Evolutionary conservation across 139 green algal genomes (phyloP), one percentile per base, ranked within the genome.

Genomic region (Pedinophyceae sp.): DNA sequence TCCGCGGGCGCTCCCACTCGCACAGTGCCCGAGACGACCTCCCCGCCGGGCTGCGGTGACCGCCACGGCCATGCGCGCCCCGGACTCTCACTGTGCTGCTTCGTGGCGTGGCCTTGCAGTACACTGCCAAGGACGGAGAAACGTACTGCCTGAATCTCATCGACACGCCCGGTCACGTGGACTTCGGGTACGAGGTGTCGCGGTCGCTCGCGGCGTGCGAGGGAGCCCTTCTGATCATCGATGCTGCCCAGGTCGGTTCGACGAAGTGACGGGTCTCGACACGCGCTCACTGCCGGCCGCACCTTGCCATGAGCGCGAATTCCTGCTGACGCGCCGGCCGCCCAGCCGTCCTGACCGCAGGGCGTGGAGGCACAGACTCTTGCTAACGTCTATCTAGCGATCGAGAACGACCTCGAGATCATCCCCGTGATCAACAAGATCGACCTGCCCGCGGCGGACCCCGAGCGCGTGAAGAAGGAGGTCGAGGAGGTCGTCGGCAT

Each of bases 291-390:
- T n/a, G n/a, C n/a, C n/a, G n/a, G n/a, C n/a, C n/a, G n/a, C n/a
- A n/a, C n/a, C n/a, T n/a, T n/a, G n/a, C n/a, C n/a, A n/a, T n/a
- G n/a, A n/a, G n/a, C n/a, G n/a, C n/a, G n/a, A n/a, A n/a, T n/a
- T n/a, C n/a, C n/a, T n/a, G n/a, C n/a, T n/a, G n/a, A n/a, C n/a
- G n/a, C n/a, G n/a, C n/a, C n/a, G n/a, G n/a, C n/a, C n/a, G n/a
- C n/a, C 10, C n/a, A n/a, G n/a, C n/a, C n/a, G n/a, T n/a, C n/a
- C n/a, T n/a, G n/a, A n/a, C n/a, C n/a, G n/a, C 90, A 98, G 73
- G 90, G 90, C 4, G 89, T 98, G 40, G 90, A 98, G 73, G 90
- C 90, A 2, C 90, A 98, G 71, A 98, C 90, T 2, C 69, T 98
- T 26, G 90, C 90, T 45, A 98, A 98, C 64, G 88, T 97, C 54